Evolutionary conservation across 805 yeast genomes (phyloP).

Genomic region (Wickerhamomyces chaumierensis): DNA sequence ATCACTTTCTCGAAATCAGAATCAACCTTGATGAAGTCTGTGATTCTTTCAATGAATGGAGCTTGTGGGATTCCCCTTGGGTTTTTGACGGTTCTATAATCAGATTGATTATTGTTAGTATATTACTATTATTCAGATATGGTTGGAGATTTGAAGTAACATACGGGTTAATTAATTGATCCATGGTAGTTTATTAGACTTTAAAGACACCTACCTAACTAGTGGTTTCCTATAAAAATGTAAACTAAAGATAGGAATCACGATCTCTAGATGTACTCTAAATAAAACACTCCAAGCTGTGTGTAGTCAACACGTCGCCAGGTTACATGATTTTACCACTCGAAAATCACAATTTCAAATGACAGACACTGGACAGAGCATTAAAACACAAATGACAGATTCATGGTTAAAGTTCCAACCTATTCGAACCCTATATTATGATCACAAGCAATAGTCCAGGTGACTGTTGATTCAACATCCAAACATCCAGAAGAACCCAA

Average conservation of each 20-base stretch:
- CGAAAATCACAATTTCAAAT: no score
- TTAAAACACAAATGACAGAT: neutral
- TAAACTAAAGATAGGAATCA: no score
- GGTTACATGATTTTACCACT: no score
- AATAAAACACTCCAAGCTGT: no score
- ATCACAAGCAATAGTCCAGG: conserved; percentile 2
- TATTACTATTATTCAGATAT: no score
- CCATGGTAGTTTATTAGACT: conserved; percentile 8
- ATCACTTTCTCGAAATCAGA: conserved; percentile 64
- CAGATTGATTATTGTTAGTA: neutral
- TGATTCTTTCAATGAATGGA: conserved; percentile 81
- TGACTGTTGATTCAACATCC: conserved; percentile 3
- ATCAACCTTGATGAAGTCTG: conserved; percentile 53
- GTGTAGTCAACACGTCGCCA: no score
- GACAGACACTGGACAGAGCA: no score
- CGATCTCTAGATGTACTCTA: no score
- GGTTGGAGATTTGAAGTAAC: neutral
- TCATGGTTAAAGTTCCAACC: neutral
- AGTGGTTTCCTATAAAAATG: no score
- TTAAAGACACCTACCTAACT: no score
- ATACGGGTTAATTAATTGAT: conserved; percentile 14
- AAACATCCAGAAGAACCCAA: conserved; percentile 3
- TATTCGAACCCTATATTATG: conserved; percentile 1
- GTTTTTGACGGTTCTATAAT: conserved; percentile 28
- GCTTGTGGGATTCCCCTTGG: conserved; percentile 97